Evolutionary conservation across 2,329 filamentous ascomycete genomes (phyloP), one percentile per base, ranked within the genome.

Genomic region (Capronia coronata): DNA sequence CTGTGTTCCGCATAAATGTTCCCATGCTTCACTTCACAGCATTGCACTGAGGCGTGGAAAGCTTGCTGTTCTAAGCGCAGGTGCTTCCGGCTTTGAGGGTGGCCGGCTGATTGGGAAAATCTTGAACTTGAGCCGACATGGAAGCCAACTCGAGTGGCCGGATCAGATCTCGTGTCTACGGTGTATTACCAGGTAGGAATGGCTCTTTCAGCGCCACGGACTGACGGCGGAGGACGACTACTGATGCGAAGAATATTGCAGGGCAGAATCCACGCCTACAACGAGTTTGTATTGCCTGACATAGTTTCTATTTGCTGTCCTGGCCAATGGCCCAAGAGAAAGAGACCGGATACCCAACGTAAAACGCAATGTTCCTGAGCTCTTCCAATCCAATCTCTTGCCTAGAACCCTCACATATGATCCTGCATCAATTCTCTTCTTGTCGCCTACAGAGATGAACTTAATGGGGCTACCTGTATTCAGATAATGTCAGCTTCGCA

Each of bases 401-500:
- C n/a, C n/a, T n/a, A n/a, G n/a, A n/a, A n/a, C n/a, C n/a, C n/a
- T n/a, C n/a, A n/a, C n/a, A n/a, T n/a, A n/a, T n/a, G n/a, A n/a
- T n/a, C n/a, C n/a, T n/a, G n/a, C n/a, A n/a, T n/a, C n/a, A n/a
- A n/a, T n/a, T n/a, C n/a, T n/a, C n/a, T n/a, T n/a, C n/a, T n/a
- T n/a, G n/a, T n/a, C n/a, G n/a, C n/a, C n/a, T n/a, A n/a, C n/a
- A n/a, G n/a, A n/a, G n/a, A n/a, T n/a, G n/a, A n/a, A n/a, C n/a
- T n/a, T n/a, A n/a, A 32, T 11, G 6, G 19, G 32, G 40, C 23
- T 27, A 52, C 23, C 34, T 50, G 22, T 34, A 40, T 29, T 21
- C 42, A 32, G 21, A 47, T 16, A 14, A 40, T 8, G 51, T 54
- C 47, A 52, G 49, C 40, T 22, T 41, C 18, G 23, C 13, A 34